phyloP scores from a whole-genome alignment of 2,329 filamentous ascomycete genomes.

The Sporothrix globosa region DNA sequence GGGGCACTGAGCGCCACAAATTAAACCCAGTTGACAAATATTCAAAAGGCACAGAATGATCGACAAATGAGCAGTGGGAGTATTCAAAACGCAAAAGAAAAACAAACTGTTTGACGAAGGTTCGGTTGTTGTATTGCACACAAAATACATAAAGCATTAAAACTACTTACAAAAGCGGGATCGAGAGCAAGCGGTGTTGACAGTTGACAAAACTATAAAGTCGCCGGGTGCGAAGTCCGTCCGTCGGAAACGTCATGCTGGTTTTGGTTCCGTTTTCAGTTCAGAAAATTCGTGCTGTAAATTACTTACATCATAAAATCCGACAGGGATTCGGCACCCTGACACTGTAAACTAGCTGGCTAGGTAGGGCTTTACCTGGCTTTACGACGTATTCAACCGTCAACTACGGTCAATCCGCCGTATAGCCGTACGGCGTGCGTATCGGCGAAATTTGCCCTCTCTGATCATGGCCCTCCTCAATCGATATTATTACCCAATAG shows the following conservation, averaged over 20 bases:
- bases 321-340: neutral
- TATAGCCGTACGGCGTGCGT: too few relatives aligned
- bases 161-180: neutral
- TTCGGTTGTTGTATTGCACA: too few relatives aligned
- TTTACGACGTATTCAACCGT: neutral
- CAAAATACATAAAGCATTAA: too few relatives aligned
- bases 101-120: neutral
- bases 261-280: neutral
- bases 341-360: neutral
- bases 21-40: neutral
- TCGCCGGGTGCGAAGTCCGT: constrained; percentile 1
- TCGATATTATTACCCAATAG: too few relatives aligned
- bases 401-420: too few relatives aligned
- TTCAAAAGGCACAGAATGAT: neutral
- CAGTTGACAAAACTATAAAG: neutral
- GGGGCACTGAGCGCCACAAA: constrained; percentile 3
- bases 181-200: neutral
- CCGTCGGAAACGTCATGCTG: neutral
- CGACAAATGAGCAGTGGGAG: too few relatives aligned
- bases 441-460: neutral
- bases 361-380: neutral
- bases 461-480: neutral
- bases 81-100: neutral
- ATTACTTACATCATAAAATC: neutral
- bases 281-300: neutral